Percentiles rank a stretch among this genome's conserved stretches.
Conservation (phyloP, 805 yeast genomes). For the Wickerhamiella nectarea region DNA sequence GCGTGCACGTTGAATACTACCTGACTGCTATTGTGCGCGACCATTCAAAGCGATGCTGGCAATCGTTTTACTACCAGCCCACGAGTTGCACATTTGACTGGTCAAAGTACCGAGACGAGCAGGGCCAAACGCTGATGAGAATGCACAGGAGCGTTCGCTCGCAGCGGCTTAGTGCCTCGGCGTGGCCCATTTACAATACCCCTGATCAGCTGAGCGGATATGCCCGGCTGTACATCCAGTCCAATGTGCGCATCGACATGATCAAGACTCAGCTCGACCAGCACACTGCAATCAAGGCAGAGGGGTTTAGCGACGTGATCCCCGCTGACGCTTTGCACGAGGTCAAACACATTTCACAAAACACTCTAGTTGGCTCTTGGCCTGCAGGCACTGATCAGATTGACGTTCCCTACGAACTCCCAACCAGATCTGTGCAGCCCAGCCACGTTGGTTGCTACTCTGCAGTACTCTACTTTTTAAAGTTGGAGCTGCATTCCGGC, state of each 20-base stretch:
- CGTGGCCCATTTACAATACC: conserved; percentile 5
- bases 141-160: conserved; percentile 2
- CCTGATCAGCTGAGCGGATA: conserved; percentile 6
- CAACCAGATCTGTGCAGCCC: conserved; percentile 2
- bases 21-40: conserved; percentile 6
- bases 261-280: conserved; percentile 1
- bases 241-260: not conserved
- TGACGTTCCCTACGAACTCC: conserved; percentile 8
- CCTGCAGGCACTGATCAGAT: conserved; percentile 1
- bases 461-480: conserved; percentile 8
- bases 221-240: not conserved
- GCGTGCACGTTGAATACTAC: conserved; percentile 8
- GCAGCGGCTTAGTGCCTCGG: not conserved
- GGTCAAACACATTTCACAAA: not conserved
- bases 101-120: conserved; percentile 3
- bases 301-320: conserved; percentile 4
- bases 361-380: conserved; percentile 4
- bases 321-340: not conserved
- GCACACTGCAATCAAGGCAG: conserved; percentile 7
- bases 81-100: not conserved
- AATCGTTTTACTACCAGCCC: conserved; percentile 6
- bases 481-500: not conserved
- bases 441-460: conserved; percentile 9
- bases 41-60: conserved; percentile 9
- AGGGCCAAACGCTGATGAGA: conserved; percentile 9